phyloP scores from a whole-genome alignment of 2,329 filamentous ascomycete species.

The Raffaelea albimanens region DNA sequence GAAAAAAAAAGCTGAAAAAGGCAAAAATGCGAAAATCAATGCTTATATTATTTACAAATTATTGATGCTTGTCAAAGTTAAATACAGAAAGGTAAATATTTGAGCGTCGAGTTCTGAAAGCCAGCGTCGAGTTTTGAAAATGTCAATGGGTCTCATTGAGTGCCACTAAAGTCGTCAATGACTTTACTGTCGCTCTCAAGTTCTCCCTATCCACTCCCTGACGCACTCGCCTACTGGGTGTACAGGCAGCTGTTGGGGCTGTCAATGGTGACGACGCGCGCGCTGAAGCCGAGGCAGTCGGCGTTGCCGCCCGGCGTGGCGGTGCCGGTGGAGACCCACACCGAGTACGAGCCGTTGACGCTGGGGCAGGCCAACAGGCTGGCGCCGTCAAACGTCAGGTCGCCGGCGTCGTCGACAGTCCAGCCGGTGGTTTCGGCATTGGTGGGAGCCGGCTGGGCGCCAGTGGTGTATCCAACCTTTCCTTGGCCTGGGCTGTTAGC shows the following conservation, averaged over 20 bases:
- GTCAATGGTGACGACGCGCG: background rate
- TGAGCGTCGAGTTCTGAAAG: too few species aligned
- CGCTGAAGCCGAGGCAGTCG: background rate
- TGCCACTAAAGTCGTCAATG: too few species aligned
- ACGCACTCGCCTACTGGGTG: too few species aligned
- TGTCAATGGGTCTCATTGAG: too few species aligned
- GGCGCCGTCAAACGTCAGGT: background rate
- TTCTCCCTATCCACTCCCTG: too few species aligned
- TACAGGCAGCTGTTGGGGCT: background rate
- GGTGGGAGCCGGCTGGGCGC: background rate
- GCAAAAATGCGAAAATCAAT: too few species aligned
- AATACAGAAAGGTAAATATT: too few species aligned
- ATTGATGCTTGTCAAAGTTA: too few species aligned
- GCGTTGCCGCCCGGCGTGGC: background rate
- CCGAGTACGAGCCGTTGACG: background rate
- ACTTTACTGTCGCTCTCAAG: too few species aligned
- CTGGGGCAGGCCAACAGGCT: background rate
- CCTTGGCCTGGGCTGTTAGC: background rate
- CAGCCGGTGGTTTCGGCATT: background rate
- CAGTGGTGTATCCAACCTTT: constrained; percentile 1
- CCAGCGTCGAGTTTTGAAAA: too few species aligned
- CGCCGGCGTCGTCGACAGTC: background rate
- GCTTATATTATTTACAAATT: too few species aligned
- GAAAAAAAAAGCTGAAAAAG: too few species aligned
- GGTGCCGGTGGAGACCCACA: background rate